These are phyloP conservation scores for Colletotrichum salicis DNA, from an alignment of 2,329 filamentous ascomycete species.

Conservation along the genomic window DNA sequence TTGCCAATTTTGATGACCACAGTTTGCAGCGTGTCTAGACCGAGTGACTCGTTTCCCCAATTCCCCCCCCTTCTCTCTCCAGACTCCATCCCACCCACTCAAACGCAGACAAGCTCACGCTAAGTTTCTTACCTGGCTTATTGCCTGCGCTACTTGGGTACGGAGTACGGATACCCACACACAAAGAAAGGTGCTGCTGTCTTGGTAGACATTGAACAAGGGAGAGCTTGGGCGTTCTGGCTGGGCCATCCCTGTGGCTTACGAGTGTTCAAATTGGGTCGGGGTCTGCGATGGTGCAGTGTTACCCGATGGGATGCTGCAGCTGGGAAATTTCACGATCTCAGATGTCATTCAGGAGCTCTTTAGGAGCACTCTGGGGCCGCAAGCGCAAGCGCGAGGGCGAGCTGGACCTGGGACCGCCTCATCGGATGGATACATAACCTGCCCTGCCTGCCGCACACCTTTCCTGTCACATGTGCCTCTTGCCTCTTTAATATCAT, in stretches of 20 bases:
- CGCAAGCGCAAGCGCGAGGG: not conserved
- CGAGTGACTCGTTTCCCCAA: not conserved
- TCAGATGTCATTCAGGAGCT: not conserved
- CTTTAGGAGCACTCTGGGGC: too few species aligned
- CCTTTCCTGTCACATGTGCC: not conserved
- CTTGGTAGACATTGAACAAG: not conserved
- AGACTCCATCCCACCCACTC: not conserved
- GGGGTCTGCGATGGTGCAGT: slow-evolving; percentile 1
- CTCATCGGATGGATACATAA: slow-evolving; percentile 10
- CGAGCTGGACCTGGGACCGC: too few species aligned
- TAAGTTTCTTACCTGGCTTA: not conserved
- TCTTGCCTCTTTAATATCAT: not conserved
- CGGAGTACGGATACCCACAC: not conserved
- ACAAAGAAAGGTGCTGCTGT: not conserved
- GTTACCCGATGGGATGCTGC: slow-evolving; percentile 18
- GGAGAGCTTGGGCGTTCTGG: not conserved
- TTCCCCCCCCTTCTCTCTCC: not conserved
- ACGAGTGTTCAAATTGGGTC: slow-evolving; percentile 14
- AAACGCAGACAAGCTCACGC: slow-evolving; percentile 21
- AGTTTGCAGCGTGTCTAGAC: not conserved
- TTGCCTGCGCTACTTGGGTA: too few species aligned
- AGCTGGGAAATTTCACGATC: slow-evolving; percentile 14
- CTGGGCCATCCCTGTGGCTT: slow-evolving; percentile 24
- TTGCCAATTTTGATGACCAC: slow-evolving; percentile 8
- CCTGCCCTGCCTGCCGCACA: not conserved